Percentiles rank a stretch among this genome's conserved stretches.
Evolutionary conservation across 1,139 yeast genomes (phyloP).

Genomic region (Suhomyces coccinellae): DNA sequence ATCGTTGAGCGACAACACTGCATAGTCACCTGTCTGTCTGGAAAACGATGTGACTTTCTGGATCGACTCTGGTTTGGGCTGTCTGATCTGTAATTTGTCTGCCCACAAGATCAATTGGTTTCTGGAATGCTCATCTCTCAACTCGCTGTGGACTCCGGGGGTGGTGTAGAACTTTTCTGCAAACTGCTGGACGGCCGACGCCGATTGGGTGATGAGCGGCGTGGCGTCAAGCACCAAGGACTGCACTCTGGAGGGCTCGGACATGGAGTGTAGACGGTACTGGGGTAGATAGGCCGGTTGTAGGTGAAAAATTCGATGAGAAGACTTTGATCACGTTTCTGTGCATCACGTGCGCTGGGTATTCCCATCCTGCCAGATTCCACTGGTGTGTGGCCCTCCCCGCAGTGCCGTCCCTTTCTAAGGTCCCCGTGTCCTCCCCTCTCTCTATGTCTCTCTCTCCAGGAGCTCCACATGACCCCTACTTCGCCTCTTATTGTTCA

Average conservation of each 20-base stretch:
- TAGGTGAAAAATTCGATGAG: constrained; percentile 2
- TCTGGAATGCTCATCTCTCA: constrained; percentile 82
- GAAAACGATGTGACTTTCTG: constrained; percentile 74
- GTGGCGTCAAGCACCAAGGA: constrained; percentile 88
- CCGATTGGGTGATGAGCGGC: constrained; percentile 85
- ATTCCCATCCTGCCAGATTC: too few relatives aligned
- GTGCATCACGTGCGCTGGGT: too few relatives aligned
- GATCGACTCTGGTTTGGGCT: constrained; percentile 68
- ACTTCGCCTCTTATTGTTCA: too few relatives aligned
- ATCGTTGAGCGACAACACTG: constrained; percentile 88
- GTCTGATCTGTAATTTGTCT: constrained; percentile 61
- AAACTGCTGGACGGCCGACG: constrained; percentile 66
- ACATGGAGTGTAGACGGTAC: neutral
- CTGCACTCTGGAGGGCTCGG: constrained; percentile 6
- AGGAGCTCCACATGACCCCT: too few relatives aligned
- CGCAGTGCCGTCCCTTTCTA: too few relatives aligned
- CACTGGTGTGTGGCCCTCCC: too few relatives aligned
- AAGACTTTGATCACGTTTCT: neutral
- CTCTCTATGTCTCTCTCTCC: too few relatives aligned
- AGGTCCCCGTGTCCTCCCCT: too few relatives aligned
- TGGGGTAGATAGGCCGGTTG: neutral
- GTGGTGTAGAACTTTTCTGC: constrained; percentile 80
- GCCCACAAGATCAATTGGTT: constrained; percentile 79
- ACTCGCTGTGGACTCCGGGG: constrained; percentile 86
- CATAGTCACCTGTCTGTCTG: constrained; percentile 84